Evolutionary conservation across 2,329 filamentous ascomycete species (phyloP), one percentile per base, ranked within the genome.

Genomic region (Aspergillus flavus): DNA sequence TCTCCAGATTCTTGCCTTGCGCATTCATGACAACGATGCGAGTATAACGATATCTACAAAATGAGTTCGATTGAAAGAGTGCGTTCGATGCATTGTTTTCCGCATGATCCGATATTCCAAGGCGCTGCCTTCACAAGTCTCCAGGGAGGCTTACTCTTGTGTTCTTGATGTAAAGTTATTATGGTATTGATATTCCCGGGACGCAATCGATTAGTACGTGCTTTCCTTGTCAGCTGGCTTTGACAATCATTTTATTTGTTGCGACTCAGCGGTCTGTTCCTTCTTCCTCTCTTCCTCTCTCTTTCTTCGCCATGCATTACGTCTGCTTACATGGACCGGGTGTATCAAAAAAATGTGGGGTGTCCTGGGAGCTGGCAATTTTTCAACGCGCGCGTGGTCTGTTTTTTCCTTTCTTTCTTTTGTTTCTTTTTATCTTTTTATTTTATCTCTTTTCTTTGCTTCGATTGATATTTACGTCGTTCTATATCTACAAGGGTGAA

Each of bases 161-260:
- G 43, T 58, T 66, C 62, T 55, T 62, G 48, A 61, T 69, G 63
- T 64, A 67, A 64, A 65, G 63, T 58, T 62, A 58, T 67, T 63
- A 65, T 58, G 61, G 62, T 61, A 39, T 62, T 66, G 50, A 65
- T 58, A 60, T 61, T 55, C 41, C 52, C 57, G 64, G 45, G 53
- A 65, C 66, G 53, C 26, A 57, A 26, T 59, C 57, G 21, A 59
- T 57, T 46, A 26, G 21, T 50, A 61, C 34, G 59, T 62, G 53
- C 45, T 62, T 64, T 64, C 30, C 55, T 53, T 64, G 56, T 48
- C 56, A 48, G 56, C 56, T n/a, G 41, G 56, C 30, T 58, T 58
- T 58, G 56, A 58, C 41, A 55, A 48, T 43, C 14, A 59, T 34
- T 54, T 10, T 28, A 41, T 19, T 64, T 26, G 63, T 55, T 55